Evolutionary conservation across 2,329 filamentous ascomycete genomes (phyloP).

Genomic region (Hypomyces perniciosus): DNA sequence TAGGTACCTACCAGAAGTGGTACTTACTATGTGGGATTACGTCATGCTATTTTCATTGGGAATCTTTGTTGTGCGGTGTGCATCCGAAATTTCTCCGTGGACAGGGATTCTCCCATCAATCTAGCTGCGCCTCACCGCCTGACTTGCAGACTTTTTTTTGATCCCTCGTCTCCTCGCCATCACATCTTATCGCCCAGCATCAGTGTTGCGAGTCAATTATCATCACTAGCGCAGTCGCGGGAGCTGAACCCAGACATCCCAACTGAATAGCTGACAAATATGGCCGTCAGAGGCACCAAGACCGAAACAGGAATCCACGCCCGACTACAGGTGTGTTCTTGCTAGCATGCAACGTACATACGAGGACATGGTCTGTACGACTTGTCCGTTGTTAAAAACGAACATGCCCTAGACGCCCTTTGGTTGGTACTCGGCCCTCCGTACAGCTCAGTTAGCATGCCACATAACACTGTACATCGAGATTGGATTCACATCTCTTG

Average conservation of each 20-base stretch:
- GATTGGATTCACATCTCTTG: too few species aligned
- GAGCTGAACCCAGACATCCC: constrained; percentile 5
- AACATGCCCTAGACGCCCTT: background rate
- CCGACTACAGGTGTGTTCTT: constrained; percentile 5
- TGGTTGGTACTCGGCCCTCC: too few species aligned
- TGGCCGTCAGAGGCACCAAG: constrained; percentile 7
- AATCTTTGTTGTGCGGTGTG: background rate
- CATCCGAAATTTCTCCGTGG: constrained; percentile 9
- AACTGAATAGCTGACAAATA: constrained; percentile 11
- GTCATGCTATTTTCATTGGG: too few species aligned
- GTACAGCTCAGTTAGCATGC: too few species aligned
- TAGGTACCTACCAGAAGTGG: too few species aligned
- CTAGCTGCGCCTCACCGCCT: constrained; percentile 14
- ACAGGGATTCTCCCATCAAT: background rate
- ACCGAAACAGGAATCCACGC: constrained; percentile 18
- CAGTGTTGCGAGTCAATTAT: constrained; percentile 9
- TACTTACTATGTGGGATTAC: too few species aligned
- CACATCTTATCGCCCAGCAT: constrained; percentile 7
- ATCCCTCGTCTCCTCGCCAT: constrained; percentile 2
- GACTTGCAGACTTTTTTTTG: constrained; percentile 13
- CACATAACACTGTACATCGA: too few species aligned
- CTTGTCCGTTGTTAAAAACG: background rate
- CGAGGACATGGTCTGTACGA: background rate
- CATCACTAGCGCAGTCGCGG: constrained; percentile 6
- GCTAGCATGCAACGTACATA: background rate